These are phyloP conservation scores for Starmerella ratchasimensis DNA, from an alignment of 805 yeast genomes.

Conservation along the genomic window DNA sequence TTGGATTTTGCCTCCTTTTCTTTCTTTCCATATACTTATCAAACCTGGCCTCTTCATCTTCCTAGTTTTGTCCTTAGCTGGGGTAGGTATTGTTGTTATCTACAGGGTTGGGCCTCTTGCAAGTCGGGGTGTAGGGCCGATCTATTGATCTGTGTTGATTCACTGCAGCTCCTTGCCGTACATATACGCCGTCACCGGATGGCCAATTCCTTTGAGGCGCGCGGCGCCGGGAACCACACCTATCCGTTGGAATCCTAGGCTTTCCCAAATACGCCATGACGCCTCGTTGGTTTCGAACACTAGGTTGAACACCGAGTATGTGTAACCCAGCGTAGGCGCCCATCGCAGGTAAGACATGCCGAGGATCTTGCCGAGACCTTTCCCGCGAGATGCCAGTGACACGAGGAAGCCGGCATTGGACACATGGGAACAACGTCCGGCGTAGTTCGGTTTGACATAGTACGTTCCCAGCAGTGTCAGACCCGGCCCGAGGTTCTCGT, in stretches of 20 bases:
- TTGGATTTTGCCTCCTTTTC: too few species aligned
- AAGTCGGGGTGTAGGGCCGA: too few species aligned
- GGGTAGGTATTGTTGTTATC: too few species aligned
- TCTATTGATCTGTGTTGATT: too few species aligned
- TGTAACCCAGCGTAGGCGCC: conserved; percentile 71
- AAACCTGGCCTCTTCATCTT: too few species aligned
- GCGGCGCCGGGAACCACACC: conserved; percentile 70
- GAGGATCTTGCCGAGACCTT: conserved; percentile 53
- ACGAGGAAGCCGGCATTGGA: conserved; percentile 85
- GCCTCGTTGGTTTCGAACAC: conserved; percentile 74
- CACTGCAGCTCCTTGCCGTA: conserved; percentile 43
- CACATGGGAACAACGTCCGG: conserved; percentile 71
- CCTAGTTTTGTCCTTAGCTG: too few species aligned
- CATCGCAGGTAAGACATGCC: conserved; percentile 53
- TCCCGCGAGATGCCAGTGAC: conserved; percentile 43
- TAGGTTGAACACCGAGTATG: conserved; percentile 71
- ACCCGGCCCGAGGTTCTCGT: conserved; percentile 17
- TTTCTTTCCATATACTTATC: too few species aligned
- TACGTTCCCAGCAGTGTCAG: conserved; percentile 52
- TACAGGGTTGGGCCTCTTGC: too few species aligned
- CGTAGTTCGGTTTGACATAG: conserved; percentile 75
- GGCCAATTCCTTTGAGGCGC: conserved; percentile 45
- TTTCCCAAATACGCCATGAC: conserved; percentile 68
- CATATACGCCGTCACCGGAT: conserved; percentile 61
- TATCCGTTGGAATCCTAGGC: conserved; percentile 63